Conservation (phyloP, 805 yeast species). For the Zygosaccharomyces pseudorouxii region DNA sequence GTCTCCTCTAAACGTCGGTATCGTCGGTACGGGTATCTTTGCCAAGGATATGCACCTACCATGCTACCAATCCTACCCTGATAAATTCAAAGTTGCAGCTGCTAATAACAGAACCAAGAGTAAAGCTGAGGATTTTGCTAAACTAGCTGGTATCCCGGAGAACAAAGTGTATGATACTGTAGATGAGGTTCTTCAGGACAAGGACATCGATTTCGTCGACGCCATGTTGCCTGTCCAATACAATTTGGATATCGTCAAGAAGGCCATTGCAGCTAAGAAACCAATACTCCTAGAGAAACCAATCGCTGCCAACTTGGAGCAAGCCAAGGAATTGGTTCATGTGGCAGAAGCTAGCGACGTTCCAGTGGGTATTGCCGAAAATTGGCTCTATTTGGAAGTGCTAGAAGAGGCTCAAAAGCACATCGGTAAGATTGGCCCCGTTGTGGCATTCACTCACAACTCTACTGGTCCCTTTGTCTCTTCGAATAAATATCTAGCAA, state of each 20-base stretch:
- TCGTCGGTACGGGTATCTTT: conserved; percentile 83
- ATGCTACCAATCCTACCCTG: conserved; percentile 48
- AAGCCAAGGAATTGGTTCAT: conserved; percentile 74
- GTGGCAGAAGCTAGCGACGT: conserved; percentile 56
- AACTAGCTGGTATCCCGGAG: conserved; percentile 48
- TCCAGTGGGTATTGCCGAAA: conserved; percentile 77
- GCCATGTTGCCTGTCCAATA: conserved; percentile 85
- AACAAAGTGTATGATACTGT: conserved; percentile 53
- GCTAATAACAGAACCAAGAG: conserved; percentile 79
- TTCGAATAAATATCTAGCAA: conserved; percentile 55
- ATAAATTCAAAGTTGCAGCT: conserved; percentile 54
- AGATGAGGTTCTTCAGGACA: conserved; percentile 62
- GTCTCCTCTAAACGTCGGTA: conserved; percentile 49
- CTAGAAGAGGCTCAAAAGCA: conserved; percentile 50
- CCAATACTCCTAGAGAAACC: conserved; percentile 88
- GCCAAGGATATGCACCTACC: conserved; percentile 85
- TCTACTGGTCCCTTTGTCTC: conserved; percentile 70
- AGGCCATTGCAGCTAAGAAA: conserved; percentile 68
- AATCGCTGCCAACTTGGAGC: conserved; percentile 76
- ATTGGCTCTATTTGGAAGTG: conserved; percentile 74
- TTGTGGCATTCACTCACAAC: conserved; percentile 63
- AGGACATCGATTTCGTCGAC: conserved; percentile 71
- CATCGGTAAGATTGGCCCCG: conserved; percentile 66
- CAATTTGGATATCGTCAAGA: conserved; percentile 62
- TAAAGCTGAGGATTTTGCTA: conserved; percentile 79